phyloP scores from a whole-genome alignment of 495 filamentous ascomycete species.

The Neurospora tetrasperma region DNA sequence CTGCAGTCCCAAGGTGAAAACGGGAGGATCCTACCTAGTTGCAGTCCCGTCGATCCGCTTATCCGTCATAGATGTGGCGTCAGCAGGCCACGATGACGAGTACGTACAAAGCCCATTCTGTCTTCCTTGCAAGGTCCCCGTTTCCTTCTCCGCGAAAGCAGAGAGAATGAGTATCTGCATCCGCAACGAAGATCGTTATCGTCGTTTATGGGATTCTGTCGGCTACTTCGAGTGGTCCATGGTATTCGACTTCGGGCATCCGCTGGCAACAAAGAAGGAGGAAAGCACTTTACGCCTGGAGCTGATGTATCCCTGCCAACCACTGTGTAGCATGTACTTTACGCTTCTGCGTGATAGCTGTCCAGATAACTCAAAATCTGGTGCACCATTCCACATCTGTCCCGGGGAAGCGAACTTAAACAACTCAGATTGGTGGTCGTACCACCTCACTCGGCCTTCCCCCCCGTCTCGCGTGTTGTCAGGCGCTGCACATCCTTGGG shows the following conservation, averaged over 20 bases:
- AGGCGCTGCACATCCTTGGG: not conserved
- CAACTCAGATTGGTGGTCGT: not conserved
- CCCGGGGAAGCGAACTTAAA: too few species aligned
- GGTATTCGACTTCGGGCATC: not conserved
- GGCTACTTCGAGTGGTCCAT: not conserved
- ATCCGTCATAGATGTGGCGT: not conserved
- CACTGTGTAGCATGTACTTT: not conserved
- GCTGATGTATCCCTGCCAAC: not conserved
- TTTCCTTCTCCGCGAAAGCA: not conserved
- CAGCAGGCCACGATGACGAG: accelerated
- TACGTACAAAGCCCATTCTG: not conserved
- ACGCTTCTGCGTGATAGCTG: not conserved
- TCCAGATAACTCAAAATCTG: accelerated
- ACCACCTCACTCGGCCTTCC: not conserved
- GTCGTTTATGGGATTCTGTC: not conserved
- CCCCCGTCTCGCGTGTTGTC: not conserved
- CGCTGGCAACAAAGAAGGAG: not conserved
- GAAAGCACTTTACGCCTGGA: not conserved
- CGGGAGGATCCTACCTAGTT: accelerated
- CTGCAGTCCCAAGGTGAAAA: not conserved
- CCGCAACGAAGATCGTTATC: not conserved
- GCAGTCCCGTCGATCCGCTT: not conserved
- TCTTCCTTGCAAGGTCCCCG: not conserved
- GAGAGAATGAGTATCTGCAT: not conserved
- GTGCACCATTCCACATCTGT: not conserved